Evolutionary conservation across 257 asterid genomes (phyloP).

Genomic region (Ballota nigra): DNA sequence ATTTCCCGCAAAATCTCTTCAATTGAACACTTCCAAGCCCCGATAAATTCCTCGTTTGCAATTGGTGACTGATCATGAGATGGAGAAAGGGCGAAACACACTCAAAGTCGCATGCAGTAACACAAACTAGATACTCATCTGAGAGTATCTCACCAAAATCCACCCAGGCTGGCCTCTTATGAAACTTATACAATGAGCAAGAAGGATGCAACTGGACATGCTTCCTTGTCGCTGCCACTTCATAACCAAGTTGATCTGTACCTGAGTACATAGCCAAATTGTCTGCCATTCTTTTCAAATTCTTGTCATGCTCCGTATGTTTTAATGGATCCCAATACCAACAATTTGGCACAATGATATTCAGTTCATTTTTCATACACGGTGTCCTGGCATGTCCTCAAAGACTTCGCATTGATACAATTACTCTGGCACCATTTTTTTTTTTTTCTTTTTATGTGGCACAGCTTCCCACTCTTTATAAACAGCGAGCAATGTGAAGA

Average conservation of each 20-base stretch:
- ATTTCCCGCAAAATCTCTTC: slow-evolving; percentile 83
- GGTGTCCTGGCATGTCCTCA: slow-evolving; percentile 85
- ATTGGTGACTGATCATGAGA: slow-evolving; percentile 54
- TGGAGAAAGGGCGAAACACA: slow-evolving; percentile 52
- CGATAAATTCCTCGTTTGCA: slow-evolving; percentile 57
- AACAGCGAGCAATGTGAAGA: slow-evolving; percentile 90
- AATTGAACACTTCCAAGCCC: slow-evolving; percentile 62
- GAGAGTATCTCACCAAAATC: slow-evolving; percentile 80
- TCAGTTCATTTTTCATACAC: slow-evolving; percentile 64
- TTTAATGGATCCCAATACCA: slow-evolving; percentile 77
- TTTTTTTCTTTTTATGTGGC: slow-evolving; percentile 48
- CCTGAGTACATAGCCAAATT: slow-evolving; percentile 96
- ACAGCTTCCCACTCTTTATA: slow-evolving; percentile 78
- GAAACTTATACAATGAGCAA: slow-evolving; percentile 72
- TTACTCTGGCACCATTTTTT: slow-evolving; percentile 96
- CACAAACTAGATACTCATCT: slow-evolving; percentile 76
- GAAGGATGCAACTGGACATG: slow-evolving; percentile 86
- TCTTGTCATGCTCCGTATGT: slow-evolving; percentile 45
- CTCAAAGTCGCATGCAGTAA: slow-evolving; percentile 57
- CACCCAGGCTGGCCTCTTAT: slow-evolving; percentile 79
- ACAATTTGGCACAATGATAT: slow-evolving; percentile 61
- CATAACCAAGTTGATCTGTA: slow-evolving; percentile 86
- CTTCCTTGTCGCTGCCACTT: slow-evolving; percentile 72
- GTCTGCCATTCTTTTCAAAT: slow-evolving; percentile 60
- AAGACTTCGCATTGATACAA: slow-evolving; percentile 86